These are phyloP conservation scores for Aspergillus bombycis DNA, from an alignment of 2,329 filamentous ascomycete genomes.

Conservation along the genomic window DNA sequence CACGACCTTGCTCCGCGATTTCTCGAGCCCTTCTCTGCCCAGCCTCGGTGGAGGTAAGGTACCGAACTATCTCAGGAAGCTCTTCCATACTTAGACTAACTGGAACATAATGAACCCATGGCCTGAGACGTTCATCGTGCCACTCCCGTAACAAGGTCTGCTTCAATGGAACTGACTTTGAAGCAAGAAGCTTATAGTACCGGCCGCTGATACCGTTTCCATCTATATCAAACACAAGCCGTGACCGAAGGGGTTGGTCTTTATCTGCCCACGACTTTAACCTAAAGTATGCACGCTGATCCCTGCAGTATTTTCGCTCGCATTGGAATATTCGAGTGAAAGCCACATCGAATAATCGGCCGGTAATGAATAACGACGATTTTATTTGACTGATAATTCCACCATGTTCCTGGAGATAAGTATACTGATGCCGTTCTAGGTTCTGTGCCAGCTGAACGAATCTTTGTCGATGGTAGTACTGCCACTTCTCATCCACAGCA, in stretches of 20 bases:
- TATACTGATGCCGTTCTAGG: constrained; percentile 2
- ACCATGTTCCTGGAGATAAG: constrained; percentile 9
- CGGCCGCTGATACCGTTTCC: constrained; percentile 29
- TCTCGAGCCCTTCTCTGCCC: constrained; percentile 17
- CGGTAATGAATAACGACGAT: constrained; percentile 16
- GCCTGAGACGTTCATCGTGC: constrained; percentile 27
- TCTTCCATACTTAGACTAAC: constrained; percentile 27
- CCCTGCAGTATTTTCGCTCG: constrained; percentile 15
- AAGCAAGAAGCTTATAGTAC: constrained; percentile 26
- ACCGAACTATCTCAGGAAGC: constrained; percentile 23
- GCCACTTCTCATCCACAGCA: constrained; percentile 16
- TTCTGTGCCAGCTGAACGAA: constrained; percentile 24
- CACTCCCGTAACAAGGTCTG: constrained; percentile 28
- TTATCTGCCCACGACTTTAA: constrained; percentile 19
- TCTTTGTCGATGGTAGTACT: constrained; percentile 22
- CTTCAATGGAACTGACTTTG: constrained; percentile 23
- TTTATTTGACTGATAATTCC: not conserved
- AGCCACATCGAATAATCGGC: constrained; percentile 19
- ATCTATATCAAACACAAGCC: constrained; percentile 25
- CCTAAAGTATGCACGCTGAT: constrained; percentile 17
- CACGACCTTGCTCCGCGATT: constrained; percentile 20
- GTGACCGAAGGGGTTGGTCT: constrained; percentile 17
- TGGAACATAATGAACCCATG: constrained; percentile 30
- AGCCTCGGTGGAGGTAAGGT: constrained; percentile 19
- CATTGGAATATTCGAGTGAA: constrained; percentile 25